Base-by-base conservation (phyloP, 1,139 yeast species). In the Spathaspora jeffriesii region DNA sequence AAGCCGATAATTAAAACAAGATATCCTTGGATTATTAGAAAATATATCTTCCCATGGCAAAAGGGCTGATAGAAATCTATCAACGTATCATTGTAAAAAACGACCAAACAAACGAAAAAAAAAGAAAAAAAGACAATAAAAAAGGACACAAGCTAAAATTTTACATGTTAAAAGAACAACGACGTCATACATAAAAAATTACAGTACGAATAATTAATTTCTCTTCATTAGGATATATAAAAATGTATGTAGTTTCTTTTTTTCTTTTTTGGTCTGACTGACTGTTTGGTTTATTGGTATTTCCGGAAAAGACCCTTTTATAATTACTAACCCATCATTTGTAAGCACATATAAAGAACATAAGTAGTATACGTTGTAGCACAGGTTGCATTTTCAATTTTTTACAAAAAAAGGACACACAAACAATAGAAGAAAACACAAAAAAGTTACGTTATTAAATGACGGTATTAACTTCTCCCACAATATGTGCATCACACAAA, bases 401-500 rank as follows among this genome's bases (percentile, higher is more conserved):
- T n/a, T n/a, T n/a, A n/a, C n/a, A n/a, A n/a, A 40, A 3, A 27
- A 13, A 40, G 11, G 18, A 11, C 3, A 15, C 34, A 14, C 28
- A 14, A n/a, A 15, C 14, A 31, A n/a, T 25, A 25, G 4, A 40
- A 9, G 25, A 18, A 31, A 8, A 13, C 11, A 14, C 21, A 15
- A 14, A 40, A 17, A 18, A 18, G 39, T 20, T 21, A n/a, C 13
- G 13, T 3, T 5, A 5, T n/a, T 20, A 39, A 30, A 40, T 40
- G 39, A 31, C 43, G 21, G 38, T 41, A 9, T 21, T 41, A 32
- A 41, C 43, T 14, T 41, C 43, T 5, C 43, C 43, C 21, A 31
- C 36, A 14, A 41, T 41, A 21, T 41, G 30, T 34, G 27, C 43
- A 6, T 32, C 43, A 14, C 39, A 32, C 15, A 41, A 31, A 21